Percentiles rank a stretch among this genome's conserved stretches.
These are phyloP conservation scores for Mycena galopus DNA, from an alignment of 768 basidiomycete species.

Conservation along the genomic window DNA sequence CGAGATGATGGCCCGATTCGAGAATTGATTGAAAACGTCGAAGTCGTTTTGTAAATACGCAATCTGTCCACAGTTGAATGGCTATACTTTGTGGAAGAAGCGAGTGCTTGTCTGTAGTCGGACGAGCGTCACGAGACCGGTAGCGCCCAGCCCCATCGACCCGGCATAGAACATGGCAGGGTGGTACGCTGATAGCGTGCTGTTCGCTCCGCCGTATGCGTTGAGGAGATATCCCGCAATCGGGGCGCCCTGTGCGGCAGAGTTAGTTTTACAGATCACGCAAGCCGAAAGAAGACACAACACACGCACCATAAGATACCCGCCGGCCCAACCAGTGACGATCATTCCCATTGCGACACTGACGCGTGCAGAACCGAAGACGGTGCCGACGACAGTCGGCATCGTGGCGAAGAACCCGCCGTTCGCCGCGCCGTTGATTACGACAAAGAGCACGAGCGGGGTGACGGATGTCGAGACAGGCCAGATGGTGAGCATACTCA, in stretches of 20 bases:
- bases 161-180: conserved; percentile 48
- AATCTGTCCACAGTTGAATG: background rate
- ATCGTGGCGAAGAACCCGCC: conserved; percentile 51
- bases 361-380: conserved; percentile 45
- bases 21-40: conserved; percentile 17
- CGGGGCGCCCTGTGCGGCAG: conserved; percentile 39
- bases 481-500: conserved; percentile 49
- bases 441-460: conserved; percentile 41
- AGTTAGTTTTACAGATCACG: background rate
- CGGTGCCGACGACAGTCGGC: conserved; percentile 46
- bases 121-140: conserved; percentile 35
- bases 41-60: background rate
- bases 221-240: conserved; percentile 46
- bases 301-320: conserved; percentile 37
- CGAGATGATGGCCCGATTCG: conserved; percentile 52
- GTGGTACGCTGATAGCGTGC: conserved; percentile 41
- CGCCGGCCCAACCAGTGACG: conserved; percentile 46
- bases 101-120: conserved; percentile 22
- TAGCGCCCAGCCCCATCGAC: conserved; percentile 43
- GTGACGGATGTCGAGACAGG: conserved; percentile 43
- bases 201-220: conserved; percentile 38
- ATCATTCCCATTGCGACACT: conserved; percentile 50
- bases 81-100: conserved; percentile 24
- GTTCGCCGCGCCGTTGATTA: conserved; percentile 47
- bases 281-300: background rate